These are phyloP conservation scores for Trichopus zeylanicus DNA, from an alignment of 116 monocot species.

Conservation along the genomic window DNA sequence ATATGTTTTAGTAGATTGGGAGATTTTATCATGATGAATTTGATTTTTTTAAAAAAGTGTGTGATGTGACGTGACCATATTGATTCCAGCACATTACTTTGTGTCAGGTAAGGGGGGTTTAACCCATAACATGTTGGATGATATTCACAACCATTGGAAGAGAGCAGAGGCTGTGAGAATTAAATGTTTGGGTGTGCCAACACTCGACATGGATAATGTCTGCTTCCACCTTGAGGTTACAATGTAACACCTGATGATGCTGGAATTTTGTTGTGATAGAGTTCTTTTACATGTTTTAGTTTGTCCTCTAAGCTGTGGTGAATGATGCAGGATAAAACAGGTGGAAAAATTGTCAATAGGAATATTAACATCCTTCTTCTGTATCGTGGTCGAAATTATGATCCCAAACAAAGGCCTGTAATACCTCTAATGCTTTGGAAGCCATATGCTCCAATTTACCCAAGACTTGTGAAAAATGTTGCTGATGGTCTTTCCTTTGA, in stretches of 20 bases:
- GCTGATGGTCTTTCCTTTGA: conserved; percentile 67
- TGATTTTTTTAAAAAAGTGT: no score
- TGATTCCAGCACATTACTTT: neutral
- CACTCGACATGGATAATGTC: conserved; percentile 86
- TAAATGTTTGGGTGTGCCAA: conserved; percentile 83
- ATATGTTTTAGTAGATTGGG: no score
- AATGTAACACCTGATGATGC: neutral
- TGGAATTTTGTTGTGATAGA: neutral
- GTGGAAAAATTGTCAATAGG: conserved; percentile 64
- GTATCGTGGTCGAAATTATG: conserved; percentile 80
- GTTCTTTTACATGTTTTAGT: neutral
- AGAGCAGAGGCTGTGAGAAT: conserved; percentile 87
- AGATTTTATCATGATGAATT: no score
- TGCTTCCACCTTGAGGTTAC: conserved; percentile 97
- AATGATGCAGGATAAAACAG: conserved; percentile 86
- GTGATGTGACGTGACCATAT: no score
- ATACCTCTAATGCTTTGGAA: conserved; percentile 90
- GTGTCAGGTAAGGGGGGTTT: conserved; percentile 73
- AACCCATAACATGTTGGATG: conserved; percentile 85
- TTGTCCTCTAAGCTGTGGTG: neutral
- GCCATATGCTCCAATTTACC: conserved; percentile 73
- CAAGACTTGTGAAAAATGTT: conserved; percentile 64
- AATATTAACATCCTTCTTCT: conserved; percentile 66
- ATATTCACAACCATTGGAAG: conserved; percentile 89
- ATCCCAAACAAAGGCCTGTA: conserved; percentile 43